A percentile compares a stretch with the other conserved stretches of the same genome.
phyloP scores from a whole-genome alignment of 2,329 filamentous ascomycete genomes.

The Sporothrix brunneoviolacea region DNA sequence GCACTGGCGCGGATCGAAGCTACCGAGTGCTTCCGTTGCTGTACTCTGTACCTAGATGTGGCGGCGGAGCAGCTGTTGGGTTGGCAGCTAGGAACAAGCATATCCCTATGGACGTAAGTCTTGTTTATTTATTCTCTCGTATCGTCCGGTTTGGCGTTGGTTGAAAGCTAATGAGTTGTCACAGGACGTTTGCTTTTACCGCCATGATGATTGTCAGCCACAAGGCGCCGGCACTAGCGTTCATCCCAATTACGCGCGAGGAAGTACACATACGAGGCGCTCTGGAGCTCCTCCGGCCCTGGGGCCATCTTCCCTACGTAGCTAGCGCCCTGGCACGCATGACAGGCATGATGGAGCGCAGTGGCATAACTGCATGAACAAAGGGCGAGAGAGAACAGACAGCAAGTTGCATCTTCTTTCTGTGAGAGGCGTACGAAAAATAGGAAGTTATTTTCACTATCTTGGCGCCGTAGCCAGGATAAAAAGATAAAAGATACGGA shows the following conservation, averaged over 20 bases:
- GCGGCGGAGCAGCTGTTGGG: slow-evolving; percentile 15
- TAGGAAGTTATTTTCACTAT: too few relatives aligned
- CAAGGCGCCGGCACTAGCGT: slow-evolving; percentile 10
- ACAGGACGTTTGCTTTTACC: slow-evolving; percentile 13
- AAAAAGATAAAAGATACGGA: too few relatives aligned
- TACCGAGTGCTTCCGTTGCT: slow-evolving; percentile 11
- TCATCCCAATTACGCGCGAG: slow-evolving; percentile 14
- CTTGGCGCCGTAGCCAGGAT: too few relatives aligned
- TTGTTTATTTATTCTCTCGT: not conserved
- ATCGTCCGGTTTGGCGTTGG: not conserved
- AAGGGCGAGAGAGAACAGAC: not conserved
- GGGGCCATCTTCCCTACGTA: slow-evolving; percentile 15
- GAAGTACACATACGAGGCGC: slow-evolving; percentile 8
- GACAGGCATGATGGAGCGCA: slow-evolving; percentile 13
- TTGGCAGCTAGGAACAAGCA: slow-evolving; percentile 14
- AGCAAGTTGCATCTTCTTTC: too few relatives aligned
- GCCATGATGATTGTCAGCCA: slow-evolving; percentile 14
- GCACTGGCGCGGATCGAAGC: slow-evolving; percentile 11
- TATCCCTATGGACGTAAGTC: slow-evolving; percentile 15
- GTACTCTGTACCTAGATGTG: slow-evolving; percentile 10
- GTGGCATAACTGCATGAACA: slow-evolving; percentile 8
- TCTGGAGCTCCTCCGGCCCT: slow-evolving; percentile 12
- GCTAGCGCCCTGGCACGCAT: slow-evolving; percentile 11
- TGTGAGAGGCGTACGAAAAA: too few relatives aligned
- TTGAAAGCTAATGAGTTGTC: not conserved